These are phyloP conservation scores for Cyberlindnera japonica DNA, from an alignment of 805 yeast species.

Conservation along the genomic window DNA sequence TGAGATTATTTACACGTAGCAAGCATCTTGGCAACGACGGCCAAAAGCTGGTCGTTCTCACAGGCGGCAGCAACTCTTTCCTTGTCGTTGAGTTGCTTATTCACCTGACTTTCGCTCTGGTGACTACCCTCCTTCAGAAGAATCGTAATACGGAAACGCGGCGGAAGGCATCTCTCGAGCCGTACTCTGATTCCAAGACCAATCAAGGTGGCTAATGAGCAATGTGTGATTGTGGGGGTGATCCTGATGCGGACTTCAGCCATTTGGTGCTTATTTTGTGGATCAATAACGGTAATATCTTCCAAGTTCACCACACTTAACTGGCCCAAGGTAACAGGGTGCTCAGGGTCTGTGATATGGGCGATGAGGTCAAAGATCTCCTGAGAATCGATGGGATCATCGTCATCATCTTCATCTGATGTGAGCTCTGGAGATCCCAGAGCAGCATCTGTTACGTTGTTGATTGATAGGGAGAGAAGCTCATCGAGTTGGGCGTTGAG, in stretches of 20 bases:
- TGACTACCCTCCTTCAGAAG: conserved; percentile 88
- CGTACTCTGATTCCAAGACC: conserved; percentile 94
- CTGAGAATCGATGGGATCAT: conserved; percentile 77
- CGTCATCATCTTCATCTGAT: conserved; percentile 36
- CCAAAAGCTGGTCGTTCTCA: conserved; percentile 86
- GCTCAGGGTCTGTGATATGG: conserved; percentile 93
- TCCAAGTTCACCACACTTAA: conserved; percentile 84
- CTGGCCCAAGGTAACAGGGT: conserved; percentile 92
- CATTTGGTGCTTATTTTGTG: conserved; percentile 48
- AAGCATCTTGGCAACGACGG: conserved; percentile 91
- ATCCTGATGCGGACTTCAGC: conserved; percentile 78
- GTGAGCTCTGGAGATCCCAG: conserved; percentile 12
- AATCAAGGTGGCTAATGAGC: conserved; percentile 91
- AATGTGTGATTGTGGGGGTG: conserved; percentile 97
- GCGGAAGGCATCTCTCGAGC: conserved; percentile 82
- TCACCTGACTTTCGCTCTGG: conserved; percentile 93
- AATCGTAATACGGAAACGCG: conserved; percentile 75
- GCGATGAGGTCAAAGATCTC: conserved; percentile 87
- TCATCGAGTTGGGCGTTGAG: conserved; percentile 21
- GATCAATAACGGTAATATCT: conserved; percentile 70
- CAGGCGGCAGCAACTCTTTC: conserved; percentile 99
- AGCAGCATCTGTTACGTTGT: conserved; percentile 1
- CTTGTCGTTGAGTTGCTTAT: conserved; percentile 94
- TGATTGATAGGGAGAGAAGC: conserved; percentile 14
- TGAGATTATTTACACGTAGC: conserved; percentile 55